phyloP scores from a whole-genome alignment of 2,329 filamentous ascomycete species.

The Cladosporium sp. region DNA sequence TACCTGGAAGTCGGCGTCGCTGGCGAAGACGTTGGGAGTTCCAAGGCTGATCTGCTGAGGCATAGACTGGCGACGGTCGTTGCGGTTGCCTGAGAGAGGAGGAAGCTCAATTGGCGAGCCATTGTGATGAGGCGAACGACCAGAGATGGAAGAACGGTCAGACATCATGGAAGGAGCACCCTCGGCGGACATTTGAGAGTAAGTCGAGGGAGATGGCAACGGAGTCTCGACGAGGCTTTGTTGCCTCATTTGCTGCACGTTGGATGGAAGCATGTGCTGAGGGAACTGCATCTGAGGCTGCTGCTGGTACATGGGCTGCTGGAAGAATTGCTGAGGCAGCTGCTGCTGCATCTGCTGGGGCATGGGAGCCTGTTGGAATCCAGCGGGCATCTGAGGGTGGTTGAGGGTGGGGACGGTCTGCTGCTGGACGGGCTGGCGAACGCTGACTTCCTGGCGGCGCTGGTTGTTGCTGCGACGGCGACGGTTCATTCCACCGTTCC shows the following conservation, averaged over 20 bases:
- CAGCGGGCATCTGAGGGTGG: conserved; percentile 7
- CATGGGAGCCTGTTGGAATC: not conserved
- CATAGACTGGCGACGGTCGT: conserved; percentile 28
- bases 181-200: conserved; percentile 61
- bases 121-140: conserved; percentile 40
- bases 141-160: conserved; percentile 51
- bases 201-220: conserved; percentile 59
- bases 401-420: conserved; percentile 7
- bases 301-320: conserved; percentile 18
- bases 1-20: conserved; percentile 29
- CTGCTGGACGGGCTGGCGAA: conserved; percentile 25
- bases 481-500: conserved; percentile 89
- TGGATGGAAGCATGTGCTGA: conserved; percentile 31
- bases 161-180: conserved; percentile 66
- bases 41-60: conserved; percentile 35
- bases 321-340: conserved; percentile 15
- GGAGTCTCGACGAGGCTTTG: conserved; percentile 47
- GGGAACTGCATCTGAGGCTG: conserved; percentile 21
- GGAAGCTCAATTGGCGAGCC: conserved; percentile 46
- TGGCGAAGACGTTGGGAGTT: conserved; percentile 28
- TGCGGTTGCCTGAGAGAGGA: conserved; percentile 29
- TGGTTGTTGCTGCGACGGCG: conserved; percentile 46
- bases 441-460: conserved; percentile 31
- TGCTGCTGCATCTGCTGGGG: conserved; percentile 11
- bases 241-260: conserved; percentile 26